Evolutionary conservation across 139 green algal genomes (phyloP), one percentile per base, ranked within the genome.

Genomic region (Zygnema cylindricum): DNA sequence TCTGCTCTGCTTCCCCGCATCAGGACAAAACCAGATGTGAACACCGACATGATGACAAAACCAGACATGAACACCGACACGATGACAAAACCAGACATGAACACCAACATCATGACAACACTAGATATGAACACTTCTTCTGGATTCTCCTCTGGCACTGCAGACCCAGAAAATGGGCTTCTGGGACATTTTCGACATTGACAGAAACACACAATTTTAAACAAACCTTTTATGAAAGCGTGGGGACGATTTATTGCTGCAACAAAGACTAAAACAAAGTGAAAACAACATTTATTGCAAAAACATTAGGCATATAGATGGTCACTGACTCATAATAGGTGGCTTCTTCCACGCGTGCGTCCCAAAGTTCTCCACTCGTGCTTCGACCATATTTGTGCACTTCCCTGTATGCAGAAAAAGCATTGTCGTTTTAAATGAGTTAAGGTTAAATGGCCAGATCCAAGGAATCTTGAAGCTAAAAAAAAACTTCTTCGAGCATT

Each of bases 261-360:
- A 16, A 54, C 73, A 81, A 30, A 85, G 33, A 76, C 16, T 30
- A 16, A 85, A 43, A 85, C 16, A 7, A 85, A 85, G 7, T 16
- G 22, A 22, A 22, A 69, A 76, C 33, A 85, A 22, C 25, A 85
- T 3, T 85, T 7, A 76, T 40, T 21, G 7, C 30, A 85, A 76
- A 21, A 21, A 81, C 16, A 81, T 22, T 21, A n/a, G n/a, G n/a
- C n/a, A n/a, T n/a, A n/a, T n/a, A 11, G 42, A 78, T 11, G 40
- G 43, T 73, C n/a, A 85, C 85, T 69, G 36, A 89, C 85, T 89
- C 85, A n/a, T 89, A 89, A 73, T 89, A 89, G 35, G 85, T 89
- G 30, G 71, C 33, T 43, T 89, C 85, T 3, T 75, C n/a, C 33
- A 85, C 73, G 35, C 76, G 75, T 2, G 54, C 75, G 77, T 89